Percentiles rank a stretch among this genome's conserved stretches.
Evolutionary conservation across 805 yeast genomes (phyloP).

Genomic region (Pichia manshurica): DNA sequence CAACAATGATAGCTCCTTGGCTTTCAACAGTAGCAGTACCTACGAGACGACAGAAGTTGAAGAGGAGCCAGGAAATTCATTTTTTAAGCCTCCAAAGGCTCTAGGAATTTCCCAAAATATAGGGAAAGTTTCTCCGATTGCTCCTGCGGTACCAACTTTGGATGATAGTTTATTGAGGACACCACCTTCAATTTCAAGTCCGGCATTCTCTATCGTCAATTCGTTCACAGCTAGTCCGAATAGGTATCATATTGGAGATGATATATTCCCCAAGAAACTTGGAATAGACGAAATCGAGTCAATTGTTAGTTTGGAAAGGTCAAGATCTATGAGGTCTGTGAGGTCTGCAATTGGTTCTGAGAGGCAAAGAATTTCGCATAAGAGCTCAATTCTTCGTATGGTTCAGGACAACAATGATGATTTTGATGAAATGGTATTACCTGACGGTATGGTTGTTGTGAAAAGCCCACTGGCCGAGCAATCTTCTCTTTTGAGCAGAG

Average conservation of each 20-base stretch:
- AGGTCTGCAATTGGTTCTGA: slow-evolving; percentile 17
- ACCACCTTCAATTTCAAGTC: slow-evolving; percentile 10
- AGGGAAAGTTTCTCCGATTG: background rate
- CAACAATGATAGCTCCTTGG: background rate
- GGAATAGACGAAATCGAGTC: slow-evolving; percentile 66
- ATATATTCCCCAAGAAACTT: slow-evolving; percentile 65
- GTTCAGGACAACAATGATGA: slow-evolving; percentile 17
- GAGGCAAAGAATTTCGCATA: slow-evolving; percentile 6
- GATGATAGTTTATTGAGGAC: slow-evolving; percentile 9
- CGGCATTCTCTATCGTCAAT: slow-evolving; percentile 10
- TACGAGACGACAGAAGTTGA: slow-evolving; percentile 4
- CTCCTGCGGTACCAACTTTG: background rate
- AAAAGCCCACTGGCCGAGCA: slow-evolving; percentile 15
- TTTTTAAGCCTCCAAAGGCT: slow-evolving; percentile 3
- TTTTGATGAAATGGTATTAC: slow-evolving; percentile 18
- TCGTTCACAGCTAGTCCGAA: slow-evolving; percentile 17
- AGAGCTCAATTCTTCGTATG: slow-evolving; percentile 25
- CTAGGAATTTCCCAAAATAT: background rate
- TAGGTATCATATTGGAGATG: slow-evolving; percentile 43
- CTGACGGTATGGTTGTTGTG: slow-evolving; percentile 45
- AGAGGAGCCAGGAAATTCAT: background rate
- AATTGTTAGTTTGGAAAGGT: slow-evolving; percentile 65
- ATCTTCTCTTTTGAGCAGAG: background rate
- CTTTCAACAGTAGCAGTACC: slow-evolving; percentile 3
- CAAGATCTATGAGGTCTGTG: slow-evolving; percentile 53